Evolutionary conservation across 352 stramenopile species (phyloP).

Genomic region (Phytophthora agathidicida): DNA sequence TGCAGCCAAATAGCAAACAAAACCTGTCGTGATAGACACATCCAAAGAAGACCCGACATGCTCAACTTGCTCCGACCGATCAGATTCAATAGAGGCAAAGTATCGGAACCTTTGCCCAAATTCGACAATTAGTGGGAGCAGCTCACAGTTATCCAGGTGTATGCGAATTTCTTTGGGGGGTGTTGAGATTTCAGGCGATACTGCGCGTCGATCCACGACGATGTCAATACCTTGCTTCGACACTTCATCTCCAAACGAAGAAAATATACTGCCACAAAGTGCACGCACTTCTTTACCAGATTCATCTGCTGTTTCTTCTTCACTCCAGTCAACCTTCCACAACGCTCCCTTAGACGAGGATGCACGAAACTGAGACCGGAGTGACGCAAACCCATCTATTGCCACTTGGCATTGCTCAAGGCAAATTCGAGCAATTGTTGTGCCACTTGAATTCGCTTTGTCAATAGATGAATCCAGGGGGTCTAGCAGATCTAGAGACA

Average conservation of each 20-base stretch:
- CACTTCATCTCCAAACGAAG: slow-evolving; percentile 1
- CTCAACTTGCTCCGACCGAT: slow-evolving; percentile 41
- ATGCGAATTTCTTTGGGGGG: slow-evolving; percentile 54
- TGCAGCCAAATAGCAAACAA: slow-evolving; percentile 61
- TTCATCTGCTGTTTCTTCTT: slow-evolving; percentile 3
- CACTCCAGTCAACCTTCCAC: slow-evolving; percentile 54
- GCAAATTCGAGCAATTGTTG: slow-evolving; percentile 44
- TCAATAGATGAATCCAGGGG: slow-evolving; percentile 18
- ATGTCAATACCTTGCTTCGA: slow-evolving; percentile 49
- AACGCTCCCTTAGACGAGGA: slow-evolving; percentile 42
- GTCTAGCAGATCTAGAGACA: slow-evolving; percentile 44
- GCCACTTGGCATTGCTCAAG: slow-evolving; percentile 46
- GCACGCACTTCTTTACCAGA: slow-evolving; percentile 14
- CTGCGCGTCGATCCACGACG: slow-evolving; percentile 46
- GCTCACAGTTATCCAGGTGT: slow-evolving; percentile 64
- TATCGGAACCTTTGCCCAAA: slow-evolving; percentile 52
- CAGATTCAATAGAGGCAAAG: slow-evolving; percentile 53
- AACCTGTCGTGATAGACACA: slow-evolving; percentile 69
- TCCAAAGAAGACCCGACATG: slow-evolving; percentile 35
- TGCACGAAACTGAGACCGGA: slow-evolving; percentile 57
- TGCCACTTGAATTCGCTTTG: slow-evolving; percentile 14
- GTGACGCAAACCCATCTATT: slow-evolving; percentile 53
- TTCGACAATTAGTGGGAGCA: slow-evolving; percentile 55
- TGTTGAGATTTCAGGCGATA: slow-evolving; percentile 1
- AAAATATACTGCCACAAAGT: slow-evolving; percentile 31